A percentile compares a stretch with the other conserved stretches of the same genome.
Evolutionary conservation across 2,329 filamentous ascomycete species (phyloP).

Genomic region (Microdochium nivale): DNA sequence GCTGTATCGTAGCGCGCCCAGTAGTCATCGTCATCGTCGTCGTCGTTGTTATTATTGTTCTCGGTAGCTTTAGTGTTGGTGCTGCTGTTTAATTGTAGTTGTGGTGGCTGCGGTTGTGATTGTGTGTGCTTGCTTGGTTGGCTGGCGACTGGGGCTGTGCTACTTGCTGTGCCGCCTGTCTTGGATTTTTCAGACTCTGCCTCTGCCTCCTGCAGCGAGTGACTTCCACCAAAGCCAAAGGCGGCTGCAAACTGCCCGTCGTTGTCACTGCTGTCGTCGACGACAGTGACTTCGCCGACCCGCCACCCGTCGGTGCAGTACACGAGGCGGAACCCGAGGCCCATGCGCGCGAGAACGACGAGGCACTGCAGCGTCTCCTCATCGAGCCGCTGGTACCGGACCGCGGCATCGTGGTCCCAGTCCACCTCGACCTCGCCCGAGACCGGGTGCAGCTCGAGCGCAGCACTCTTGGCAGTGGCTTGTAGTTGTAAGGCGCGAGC

Average conservation of each 20-base stretch:
- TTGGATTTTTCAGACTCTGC: conserved; percentile 34
- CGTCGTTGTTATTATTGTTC: conserved; percentile 32
- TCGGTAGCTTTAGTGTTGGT: conserved; percentile 7
- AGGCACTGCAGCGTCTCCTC: conserved; percentile 66
- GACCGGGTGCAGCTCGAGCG: conserved; percentile 70
- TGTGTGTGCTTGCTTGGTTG: neutral
- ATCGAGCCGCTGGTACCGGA: conserved; percentile 61
- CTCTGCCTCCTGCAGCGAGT: conserved; percentile 36
- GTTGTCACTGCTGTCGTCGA: conserved; percentile 44
- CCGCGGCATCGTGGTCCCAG: conserved; percentile 54
- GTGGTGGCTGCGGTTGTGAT: neutral
- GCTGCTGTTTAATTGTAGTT: conserved; percentile 2
- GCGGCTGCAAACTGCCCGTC: conserved; percentile 19
- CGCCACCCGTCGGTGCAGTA: conserved; percentile 68
- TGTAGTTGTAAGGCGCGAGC: conserved; percentile 47
- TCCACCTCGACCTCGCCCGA: conserved; percentile 74
- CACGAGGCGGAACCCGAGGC: conserved; percentile 56
- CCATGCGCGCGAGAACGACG: conserved; percentile 51
- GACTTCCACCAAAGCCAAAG: neutral
- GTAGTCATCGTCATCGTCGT: conserved; percentile 69
- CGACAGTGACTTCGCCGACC: conserved; percentile 58
- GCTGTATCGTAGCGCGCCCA: conserved; percentile 73
- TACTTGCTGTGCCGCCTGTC: conserved; percentile 3
- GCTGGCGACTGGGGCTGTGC: conserved; percentile 9
- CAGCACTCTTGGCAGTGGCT: conserved; percentile 51